Conservation (phyloP, 139 green algal genomes). For the Chlamydomonas sp. region DNA sequence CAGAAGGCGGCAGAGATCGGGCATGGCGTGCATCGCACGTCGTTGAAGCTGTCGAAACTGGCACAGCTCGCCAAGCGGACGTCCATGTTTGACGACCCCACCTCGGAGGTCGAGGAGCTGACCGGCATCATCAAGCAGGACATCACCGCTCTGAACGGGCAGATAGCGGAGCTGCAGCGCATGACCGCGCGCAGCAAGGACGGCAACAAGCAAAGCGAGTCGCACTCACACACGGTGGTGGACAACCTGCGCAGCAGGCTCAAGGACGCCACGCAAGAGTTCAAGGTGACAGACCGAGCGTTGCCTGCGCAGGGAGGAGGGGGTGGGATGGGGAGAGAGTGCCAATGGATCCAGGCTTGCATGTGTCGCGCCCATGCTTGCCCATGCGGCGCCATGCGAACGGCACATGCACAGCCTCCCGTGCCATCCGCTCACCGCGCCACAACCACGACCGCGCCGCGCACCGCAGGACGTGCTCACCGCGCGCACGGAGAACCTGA, state of each 20-base stretch:
- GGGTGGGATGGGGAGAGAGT: not conserved
- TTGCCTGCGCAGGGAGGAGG: too few relatives aligned
- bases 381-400: too few relatives aligned
- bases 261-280: slow-evolving; percentile 69
- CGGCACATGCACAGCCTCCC: too few relatives aligned
- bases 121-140: slow-evolving; percentile 86
- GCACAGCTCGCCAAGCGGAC: slow-evolving; percentile 90
- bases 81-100: slow-evolving; percentile 94
- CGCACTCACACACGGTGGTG: slow-evolving; percentile 85
- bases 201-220: slow-evolving; percentile 68
- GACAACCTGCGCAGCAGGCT: slow-evolving; percentile 59
- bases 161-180: slow-evolving; percentile 66
- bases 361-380: slow-evolving; percentile 1
- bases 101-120: slow-evolving; percentile 87
- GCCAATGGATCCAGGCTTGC: not conserved
- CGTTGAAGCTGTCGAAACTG: slow-evolving; percentile 84
- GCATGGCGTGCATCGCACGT: slow-evolving; percentile 86
- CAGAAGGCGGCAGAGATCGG: slow-evolving; percentile 79
- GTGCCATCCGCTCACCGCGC: not conserved
- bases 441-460: not conserved
- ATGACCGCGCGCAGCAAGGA: slow-evolving; percentile 21
- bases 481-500: slow-evolving; percentile 80
- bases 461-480: slow-evolving; percentile 77
- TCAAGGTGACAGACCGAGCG: too few relatives aligned
- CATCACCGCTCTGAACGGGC: slow-evolving; percentile 73